Percentiles rank a stretch among this genome's conserved stretches.
phyloP scores from a whole-genome alignment of 2,329 filamentous ascomycete species.

The Trichoderma harzianum region DNA sequence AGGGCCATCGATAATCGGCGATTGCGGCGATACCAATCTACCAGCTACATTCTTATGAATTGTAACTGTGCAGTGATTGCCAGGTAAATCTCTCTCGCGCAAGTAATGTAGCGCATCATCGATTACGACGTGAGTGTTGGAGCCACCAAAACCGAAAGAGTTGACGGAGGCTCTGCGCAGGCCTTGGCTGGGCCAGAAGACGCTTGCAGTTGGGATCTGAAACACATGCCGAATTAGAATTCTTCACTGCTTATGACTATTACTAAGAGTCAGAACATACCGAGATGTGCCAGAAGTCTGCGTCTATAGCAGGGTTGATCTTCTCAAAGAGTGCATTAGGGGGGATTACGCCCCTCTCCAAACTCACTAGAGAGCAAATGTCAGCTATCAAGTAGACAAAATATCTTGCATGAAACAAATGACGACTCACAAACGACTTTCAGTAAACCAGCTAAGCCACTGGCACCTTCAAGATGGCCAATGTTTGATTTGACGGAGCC shows the following conservation, averaged over 20 bases:
- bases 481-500: conserved; percentile 22
- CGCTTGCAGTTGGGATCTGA: conserved; percentile 29
- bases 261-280: background rate
- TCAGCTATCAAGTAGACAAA: no score
- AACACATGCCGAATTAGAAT: background rate
- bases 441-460: conserved; percentile 20
- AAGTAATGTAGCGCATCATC: conserved; percentile 27
- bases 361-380: background rate
- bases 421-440: conserved; percentile 4
- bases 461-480: conserved; percentile 22
- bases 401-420: no score
- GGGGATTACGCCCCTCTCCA: conserved; percentile 9
- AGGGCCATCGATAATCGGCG: background rate
- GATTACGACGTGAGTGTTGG: conserved; percentile 44
- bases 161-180: conserved; percentile 43
- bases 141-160: conserved; percentile 48
- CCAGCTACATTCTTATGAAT: background rate
- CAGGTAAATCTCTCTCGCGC: background rate
- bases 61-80: background rate
- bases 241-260: no score
- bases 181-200: conserved; percentile 34
- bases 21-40: background rate
- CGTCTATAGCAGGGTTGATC: conserved; percentile 15
- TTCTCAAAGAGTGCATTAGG: background rate
- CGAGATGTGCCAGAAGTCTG: conserved; percentile 17